A percentile compares a stretch with the other conserved stretches of the same genome.
phyloP scores from a whole-genome alignment of 169 alveolate species.

The Theileria parva region DNA sequence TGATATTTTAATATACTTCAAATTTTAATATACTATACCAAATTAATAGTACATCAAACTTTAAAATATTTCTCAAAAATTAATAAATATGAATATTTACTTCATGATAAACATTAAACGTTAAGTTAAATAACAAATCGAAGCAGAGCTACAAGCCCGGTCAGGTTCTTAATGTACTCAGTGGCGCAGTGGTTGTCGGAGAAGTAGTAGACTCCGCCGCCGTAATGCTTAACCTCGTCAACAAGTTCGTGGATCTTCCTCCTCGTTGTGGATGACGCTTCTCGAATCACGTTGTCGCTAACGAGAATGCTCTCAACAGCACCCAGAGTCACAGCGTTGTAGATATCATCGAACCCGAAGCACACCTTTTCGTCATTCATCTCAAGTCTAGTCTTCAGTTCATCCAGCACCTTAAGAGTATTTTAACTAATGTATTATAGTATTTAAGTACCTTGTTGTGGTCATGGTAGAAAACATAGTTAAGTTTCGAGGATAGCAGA shows the following conservation, averaged over 20 bases:
- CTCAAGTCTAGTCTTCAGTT: conserved; percentile 45
- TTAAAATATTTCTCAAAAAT: background rate
- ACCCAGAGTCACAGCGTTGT: conserved; percentile 36
- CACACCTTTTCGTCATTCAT: conserved; percentile 42
- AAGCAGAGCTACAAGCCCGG: conserved; percentile 72
- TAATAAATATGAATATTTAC: background rate
- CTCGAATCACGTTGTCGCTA: conserved; percentile 63
- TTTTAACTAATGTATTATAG: background rate
- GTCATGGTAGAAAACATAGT: conserved; percentile 36
- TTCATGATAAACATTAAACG: background rate
- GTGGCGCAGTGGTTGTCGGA: conserved; percentile 74
- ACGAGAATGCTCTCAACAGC: conserved; percentile 70
- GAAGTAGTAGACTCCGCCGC: conserved; percentile 63
- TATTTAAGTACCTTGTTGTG: conserved; percentile 24
- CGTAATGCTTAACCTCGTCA: conserved; percentile 54
- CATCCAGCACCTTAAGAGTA: conserved; percentile 16
- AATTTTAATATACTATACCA: no score
- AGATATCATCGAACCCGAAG: conserved; percentile 53
- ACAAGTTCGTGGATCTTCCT: conserved; percentile 49
- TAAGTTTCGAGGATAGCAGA: conserved; percentile 19
- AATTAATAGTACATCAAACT: no score
- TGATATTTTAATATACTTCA: background rate
- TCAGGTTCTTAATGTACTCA: conserved; percentile 64
- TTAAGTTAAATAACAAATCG: conserved; percentile 35
- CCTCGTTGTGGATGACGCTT: conserved; percentile 50